Conservation (phyloP, 2,329 filamentous ascomycete species). For the Botrytis galanthina region DNA sequence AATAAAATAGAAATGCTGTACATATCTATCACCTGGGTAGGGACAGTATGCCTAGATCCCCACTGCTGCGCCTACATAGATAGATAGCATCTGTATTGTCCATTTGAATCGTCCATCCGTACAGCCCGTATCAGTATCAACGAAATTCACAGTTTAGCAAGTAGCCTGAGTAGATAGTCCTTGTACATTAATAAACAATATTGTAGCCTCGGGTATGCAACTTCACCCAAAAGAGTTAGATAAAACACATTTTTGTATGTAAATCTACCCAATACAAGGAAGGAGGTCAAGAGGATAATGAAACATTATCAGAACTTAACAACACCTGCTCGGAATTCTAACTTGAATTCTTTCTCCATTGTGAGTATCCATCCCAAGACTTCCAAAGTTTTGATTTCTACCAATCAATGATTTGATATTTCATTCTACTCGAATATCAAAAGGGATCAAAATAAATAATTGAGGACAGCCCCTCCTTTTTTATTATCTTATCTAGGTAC, state of each 20-base stretch:
- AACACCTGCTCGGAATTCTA: background rate
- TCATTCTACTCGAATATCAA: background rate
- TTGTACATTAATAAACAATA: background rate
- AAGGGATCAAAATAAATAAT: background rate
- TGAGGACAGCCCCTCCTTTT: background rate
- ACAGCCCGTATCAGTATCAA: background rate
- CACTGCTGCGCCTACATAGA: background rate
- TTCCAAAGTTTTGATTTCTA: background rate
- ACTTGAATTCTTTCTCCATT: background rate
- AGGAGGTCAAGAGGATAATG: slow-evolving; percentile 1
- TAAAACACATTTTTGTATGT: background rate
- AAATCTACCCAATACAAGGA: background rate
- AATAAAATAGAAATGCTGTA: background rate
- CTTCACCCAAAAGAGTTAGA: slow-evolving; percentile 1
- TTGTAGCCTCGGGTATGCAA: slow-evolving; percentile 11
- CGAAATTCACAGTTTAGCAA: background rate
- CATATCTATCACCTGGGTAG: background rate
- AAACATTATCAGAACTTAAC: background rate
- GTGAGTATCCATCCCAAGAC: background rate
- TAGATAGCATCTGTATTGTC: background rate
- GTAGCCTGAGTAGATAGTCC: background rate
- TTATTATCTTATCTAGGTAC: background rate
- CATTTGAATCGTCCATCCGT: background rate
- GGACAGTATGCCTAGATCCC: background rate
- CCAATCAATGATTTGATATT: background rate